Evolutionary conservation across 2,329 filamentous ascomycete genomes (phyloP).

Genomic region (Sphaerulina populicola): DNA sequence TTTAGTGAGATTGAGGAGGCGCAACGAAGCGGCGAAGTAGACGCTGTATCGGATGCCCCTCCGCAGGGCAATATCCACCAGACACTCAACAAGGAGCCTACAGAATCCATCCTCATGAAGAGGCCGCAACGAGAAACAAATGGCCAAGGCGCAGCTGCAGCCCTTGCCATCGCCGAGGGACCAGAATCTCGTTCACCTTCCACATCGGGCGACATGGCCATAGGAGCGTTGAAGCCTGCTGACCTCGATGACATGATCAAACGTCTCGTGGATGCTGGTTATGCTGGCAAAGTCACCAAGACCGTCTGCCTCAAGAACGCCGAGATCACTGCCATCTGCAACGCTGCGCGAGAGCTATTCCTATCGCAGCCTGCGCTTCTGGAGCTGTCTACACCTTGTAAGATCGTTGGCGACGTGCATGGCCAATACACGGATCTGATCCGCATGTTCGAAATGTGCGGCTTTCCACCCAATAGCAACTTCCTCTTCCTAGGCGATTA

Average conservation of each 20-base stretch:
- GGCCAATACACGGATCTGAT: conserved; percentile 95
- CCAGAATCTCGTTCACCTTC: conserved; percentile 27
- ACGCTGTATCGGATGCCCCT: conserved; percentile 85
- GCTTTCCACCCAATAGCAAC: conserved; percentile 84
- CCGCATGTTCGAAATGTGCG: conserved; percentile 97
- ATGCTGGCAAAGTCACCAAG: conserved; percentile 95
- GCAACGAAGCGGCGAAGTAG: conserved; percentile 81
- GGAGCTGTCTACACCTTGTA: conserved; percentile 88
- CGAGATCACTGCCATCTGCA: conserved; percentile 89
- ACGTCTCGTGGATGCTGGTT: conserved; percentile 84
- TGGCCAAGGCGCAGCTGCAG: conserved; percentile 26
- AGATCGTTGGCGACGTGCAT: conserved; percentile 95
- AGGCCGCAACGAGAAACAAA: conserved; percentile 34
- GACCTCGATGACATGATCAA: conserved; percentile 98
- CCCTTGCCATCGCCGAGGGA: conserved; percentile 20
- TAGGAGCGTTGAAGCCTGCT: conserved; percentile 83
- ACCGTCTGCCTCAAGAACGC: conserved; percentile 95
- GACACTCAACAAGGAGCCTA: conserved; percentile 57
- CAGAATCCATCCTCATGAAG: conserved; percentile 83
- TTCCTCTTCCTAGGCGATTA: conserved; percentile 94
- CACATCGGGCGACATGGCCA: conserved; percentile 59
- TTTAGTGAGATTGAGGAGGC: conserved; percentile 66
- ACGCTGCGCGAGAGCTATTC: conserved; percentile 78
- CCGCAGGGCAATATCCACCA: conserved; percentile 55
- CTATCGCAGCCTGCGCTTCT: conserved; percentile 84